phyloP scores from a whole-genome alignment of 2,329 filamentous ascomycete species.

The Rhytidhysteron rufulum region DNA sequence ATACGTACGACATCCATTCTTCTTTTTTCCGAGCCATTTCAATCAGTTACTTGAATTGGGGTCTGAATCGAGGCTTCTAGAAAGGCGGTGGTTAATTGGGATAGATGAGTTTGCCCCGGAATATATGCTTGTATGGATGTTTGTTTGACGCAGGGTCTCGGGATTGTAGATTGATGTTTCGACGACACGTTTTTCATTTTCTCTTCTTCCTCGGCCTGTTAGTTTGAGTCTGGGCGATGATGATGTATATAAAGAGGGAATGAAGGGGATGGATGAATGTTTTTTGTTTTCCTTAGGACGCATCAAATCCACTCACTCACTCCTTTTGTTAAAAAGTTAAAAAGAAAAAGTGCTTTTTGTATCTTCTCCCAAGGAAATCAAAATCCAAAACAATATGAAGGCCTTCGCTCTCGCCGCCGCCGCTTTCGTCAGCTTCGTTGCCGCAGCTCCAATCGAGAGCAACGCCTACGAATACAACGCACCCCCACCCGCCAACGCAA shows the following conservation, averaged over 20 bases:
- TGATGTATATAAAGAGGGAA: no score
- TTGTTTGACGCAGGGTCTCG: no score
- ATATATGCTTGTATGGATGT: not conserved
- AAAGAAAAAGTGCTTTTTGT: no score
- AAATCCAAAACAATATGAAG: slow-evolving; percentile 17
- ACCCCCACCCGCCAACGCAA: slow-evolving; percentile 18
- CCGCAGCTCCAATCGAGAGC: slow-evolving; percentile 13
- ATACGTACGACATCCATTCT: no score
- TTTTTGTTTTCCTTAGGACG: not conserved
- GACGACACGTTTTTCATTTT: no score
- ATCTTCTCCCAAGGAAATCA: not conserved
- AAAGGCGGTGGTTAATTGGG: not conserved
- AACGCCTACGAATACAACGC: slow-evolving; percentile 11
- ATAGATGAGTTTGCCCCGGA: not conserved
- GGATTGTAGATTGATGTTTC: no score
- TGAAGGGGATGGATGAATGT: no score
- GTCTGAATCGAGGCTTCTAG: not conserved
- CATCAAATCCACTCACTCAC: no score
- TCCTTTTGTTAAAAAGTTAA: not conserved
- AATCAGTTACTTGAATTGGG: not conserved
- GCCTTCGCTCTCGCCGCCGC: slow-evolving; percentile 13
- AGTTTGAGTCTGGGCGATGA: no score
- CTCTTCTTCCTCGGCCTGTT: no score
- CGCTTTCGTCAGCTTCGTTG: slow-evolving; percentile 15
- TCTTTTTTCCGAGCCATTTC: no score